Base-by-base conservation (phyloP, 2,329 filamentous ascomycete species). In the Erysiphe pulchra region DNA sequence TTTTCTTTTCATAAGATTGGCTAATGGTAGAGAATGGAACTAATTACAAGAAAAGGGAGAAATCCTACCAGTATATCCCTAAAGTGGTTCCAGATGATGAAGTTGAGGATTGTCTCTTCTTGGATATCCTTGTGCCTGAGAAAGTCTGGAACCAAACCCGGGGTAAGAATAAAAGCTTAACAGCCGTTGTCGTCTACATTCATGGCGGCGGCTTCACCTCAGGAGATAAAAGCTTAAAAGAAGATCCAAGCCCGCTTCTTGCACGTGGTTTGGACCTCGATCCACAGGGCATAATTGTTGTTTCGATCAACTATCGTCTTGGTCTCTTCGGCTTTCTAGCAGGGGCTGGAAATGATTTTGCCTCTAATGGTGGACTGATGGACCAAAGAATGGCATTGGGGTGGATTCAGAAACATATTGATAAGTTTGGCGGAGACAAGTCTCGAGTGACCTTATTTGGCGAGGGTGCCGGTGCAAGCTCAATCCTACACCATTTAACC, bases 311-410 rank as follows among this genome's bases (percentile, higher is more conserved):
- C 50, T 60, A 59, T 47, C 56, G 57, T 10, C 50, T 60, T 6
- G 57, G 58, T 17, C 49, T 57, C 18, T 57, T 55, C 50, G 52
- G 57, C 2, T 54, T 56, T 17, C 51, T 57, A 14, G 67, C 14
- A 58, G 68, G 10, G 62, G 60, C 63, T 13, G 6, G 20, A 24
- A 51, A 43, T 12, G 57, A 63, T 48, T 67, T 65, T 3, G 60
- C 59, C 3, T 58, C 65, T 2, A 73, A 73, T 51, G 63, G 61
- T 9, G 69, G 62, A 2, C 57, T 72, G 0, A 59, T 65, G 45
- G 70, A 74, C 48, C 71, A 75, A 53, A 61, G 67, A 12, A 59
- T 71, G 20, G 69, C 68, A 18, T 58, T 76, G 6, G 59, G 72
- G 50, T 76, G 72, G 72, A 63, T 74, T 2, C 63, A 69, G 46